phyloP scores from a whole-genome alignment of 257 asterid species.

The Vinca minor region DNA sequence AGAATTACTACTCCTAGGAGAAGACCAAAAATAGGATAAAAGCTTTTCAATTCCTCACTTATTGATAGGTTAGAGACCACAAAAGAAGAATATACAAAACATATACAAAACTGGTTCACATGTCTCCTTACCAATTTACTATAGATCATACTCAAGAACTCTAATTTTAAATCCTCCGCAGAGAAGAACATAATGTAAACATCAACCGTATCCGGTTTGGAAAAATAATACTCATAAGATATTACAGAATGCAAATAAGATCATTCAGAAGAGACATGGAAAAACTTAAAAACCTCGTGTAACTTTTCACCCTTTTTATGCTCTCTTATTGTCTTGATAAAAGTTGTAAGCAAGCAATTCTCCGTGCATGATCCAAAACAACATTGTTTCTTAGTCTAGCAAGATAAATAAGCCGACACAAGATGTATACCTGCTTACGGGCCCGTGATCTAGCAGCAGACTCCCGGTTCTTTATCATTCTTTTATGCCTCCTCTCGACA shows the following conservation, averaged over 20 bases:
- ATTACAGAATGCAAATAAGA: background rate
- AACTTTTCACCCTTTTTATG: background rate
- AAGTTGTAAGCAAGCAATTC: background rate
- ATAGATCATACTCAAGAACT: background rate
- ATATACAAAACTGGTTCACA: too few relatives aligned
- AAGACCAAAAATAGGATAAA: background rate
- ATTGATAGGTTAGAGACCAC: background rate
- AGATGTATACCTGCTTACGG: constrained; percentile 71
- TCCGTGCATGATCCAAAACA: background rate
- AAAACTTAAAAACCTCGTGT: background rate
- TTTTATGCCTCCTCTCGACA: constrained; percentile 90
- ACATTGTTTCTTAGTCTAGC: background rate
- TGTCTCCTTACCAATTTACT: too few relatives aligned
- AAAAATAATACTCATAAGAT: background rate
- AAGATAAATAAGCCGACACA: background rate
- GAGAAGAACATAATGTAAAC: background rate
- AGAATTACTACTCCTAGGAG: background rate
- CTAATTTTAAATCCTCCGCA: background rate
- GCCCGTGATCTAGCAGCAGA: constrained; percentile 97
- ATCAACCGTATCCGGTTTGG: background rate
- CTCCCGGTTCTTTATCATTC: constrained; percentile 92
- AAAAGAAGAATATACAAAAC: background rate
- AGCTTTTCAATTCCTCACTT: background rate
- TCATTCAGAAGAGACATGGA: background rate
- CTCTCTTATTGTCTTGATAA: background rate